Evolutionary conservation across 768 basidiomycete species (phyloP).

Genomic region (Russula compacta): DNA sequence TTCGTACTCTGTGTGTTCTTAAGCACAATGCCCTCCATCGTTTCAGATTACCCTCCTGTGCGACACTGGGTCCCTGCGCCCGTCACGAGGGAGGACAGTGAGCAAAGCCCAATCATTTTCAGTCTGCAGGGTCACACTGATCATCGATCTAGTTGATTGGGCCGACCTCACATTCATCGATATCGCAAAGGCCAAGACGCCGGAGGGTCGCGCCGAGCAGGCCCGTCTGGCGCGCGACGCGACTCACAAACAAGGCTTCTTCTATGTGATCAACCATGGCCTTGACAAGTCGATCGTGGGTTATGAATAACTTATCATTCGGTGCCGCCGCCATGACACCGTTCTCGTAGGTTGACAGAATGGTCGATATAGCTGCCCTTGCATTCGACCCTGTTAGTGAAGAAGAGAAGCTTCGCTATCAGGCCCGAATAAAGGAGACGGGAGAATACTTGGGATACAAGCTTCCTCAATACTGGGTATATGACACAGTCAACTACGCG

Average conservation of each 20-base stretch:
- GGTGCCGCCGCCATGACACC: neutral
- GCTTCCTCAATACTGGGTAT: constrained; percentile 44
- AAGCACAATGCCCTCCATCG: constrained; percentile 15
- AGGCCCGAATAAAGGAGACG: constrained; percentile 29
- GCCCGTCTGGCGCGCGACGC: constrained; percentile 27
- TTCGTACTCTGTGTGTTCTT: neutral
- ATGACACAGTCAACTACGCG: constrained; percentile 1
- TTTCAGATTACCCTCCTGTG: constrained; percentile 16
- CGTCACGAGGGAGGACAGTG: constrained; percentile 22
- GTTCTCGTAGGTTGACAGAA: constrained; percentile 22
- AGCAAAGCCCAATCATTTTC: neutral
- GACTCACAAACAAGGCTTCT: constrained; percentile 32
- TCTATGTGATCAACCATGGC: constrained; percentile 44
- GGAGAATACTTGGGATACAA: constrained; percentile 52
- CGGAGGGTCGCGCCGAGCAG: constrained; percentile 28
- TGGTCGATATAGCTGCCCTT: constrained; percentile 31
- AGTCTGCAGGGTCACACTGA: neutral
- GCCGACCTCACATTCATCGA: constrained; percentile 30
- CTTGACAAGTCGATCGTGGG: constrained; percentile 34
- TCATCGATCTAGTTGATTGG: constrained; percentile 27
- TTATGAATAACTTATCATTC: neutral
- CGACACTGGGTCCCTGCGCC: constrained; percentile 23
- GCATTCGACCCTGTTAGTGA: constrained; percentile 28
- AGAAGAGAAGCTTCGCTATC: constrained; percentile 28
- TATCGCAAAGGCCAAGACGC: constrained; percentile 26